Base-by-base conservation (phyloP, 306 rosid genomes). In the Phaseolus lunatus region DNA sequence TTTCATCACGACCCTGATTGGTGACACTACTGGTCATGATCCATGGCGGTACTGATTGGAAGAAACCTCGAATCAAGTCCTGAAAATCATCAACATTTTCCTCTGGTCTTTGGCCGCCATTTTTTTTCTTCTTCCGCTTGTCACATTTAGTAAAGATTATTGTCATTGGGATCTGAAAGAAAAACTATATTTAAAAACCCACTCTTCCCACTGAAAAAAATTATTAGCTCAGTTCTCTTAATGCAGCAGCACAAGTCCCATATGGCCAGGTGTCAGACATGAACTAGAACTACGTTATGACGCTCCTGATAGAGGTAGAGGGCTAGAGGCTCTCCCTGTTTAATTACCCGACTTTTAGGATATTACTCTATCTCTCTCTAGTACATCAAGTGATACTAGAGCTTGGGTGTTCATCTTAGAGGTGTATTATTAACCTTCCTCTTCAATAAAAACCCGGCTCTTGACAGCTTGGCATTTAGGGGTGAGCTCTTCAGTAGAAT, bases 1-100 rank as follows among this genome's bases (percentile, higher is more conserved):
- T 91, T 84, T 96, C 99, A 59, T 96, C 99, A 7, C 98, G 97
- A 58, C 99, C 99, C 72, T 92, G 96, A 83, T 88, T 85, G 59
- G 98, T 91, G 53, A 92, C 84, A 69, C 94, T 96, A 84, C 99
- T 96, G 52, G 99, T 96, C 99, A 96, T 96, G 79, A 96, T 93
- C 99, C 99, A 96, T 0, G 98, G 99, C 1, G 99, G 97, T 35
- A 85, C 89, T 0, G 98, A 80, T 67, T 86, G 52, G 29, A 96
- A 96, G 90, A 80, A 96, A 61, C 89, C 88, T 0, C 88, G 87
- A 20, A 96, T 90, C 84, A 93, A 78, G 70, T 93, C 94, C 78
- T 91, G 96, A 83, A 96, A 93, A 83, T 90, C 98, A 11, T 85
- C 82, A 77, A 91, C 94, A 65, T 96, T 91, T 56, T 91, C 99